Evolutionary conservation across 495 filamentous ascomycete species (phyloP).

Genomic region (Aspergillus avenaceus): DNA sequence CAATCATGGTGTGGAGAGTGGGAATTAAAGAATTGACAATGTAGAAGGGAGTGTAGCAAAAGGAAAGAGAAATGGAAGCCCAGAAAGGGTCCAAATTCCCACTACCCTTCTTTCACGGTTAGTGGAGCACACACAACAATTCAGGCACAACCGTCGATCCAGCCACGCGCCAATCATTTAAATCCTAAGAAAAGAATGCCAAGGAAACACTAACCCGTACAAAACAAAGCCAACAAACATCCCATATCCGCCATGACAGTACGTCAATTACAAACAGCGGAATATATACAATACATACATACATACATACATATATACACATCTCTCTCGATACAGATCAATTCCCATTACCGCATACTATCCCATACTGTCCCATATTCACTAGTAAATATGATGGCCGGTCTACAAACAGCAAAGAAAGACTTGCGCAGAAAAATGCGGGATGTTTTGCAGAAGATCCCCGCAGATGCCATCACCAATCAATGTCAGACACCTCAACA

Average conservation of each 20-base stretch:
- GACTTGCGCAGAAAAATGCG: conserved; percentile 69
- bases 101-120: not conserved
- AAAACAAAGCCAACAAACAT: not conserved
- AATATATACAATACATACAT: no score
- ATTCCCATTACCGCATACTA: not conserved
- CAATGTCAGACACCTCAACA: conserved; percentile 56
- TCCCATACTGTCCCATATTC: not conserved
- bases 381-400: conserved; percentile 35
- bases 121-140: not conserved
- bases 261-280: no score
- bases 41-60: not conserved
- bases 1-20: conserved; percentile 13
- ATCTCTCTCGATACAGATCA: no score
- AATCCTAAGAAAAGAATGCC: not conserved
- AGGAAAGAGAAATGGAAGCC: not conserved
- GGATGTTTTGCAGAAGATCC: conserved; percentile 51
- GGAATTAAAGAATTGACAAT: no score
- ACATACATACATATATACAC: no score
- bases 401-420: conserved; percentile 63
- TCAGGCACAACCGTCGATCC: conserved; percentile 3
- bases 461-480: conserved; percentile 49
- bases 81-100: not conserved
- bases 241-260: no score
- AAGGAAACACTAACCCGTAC: not conserved
- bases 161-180: conserved; percentile 4